phyloP scores from a whole-genome alignment of 2,329 filamentous ascomycete species.

The Hypoxylon sp. region DNA sequence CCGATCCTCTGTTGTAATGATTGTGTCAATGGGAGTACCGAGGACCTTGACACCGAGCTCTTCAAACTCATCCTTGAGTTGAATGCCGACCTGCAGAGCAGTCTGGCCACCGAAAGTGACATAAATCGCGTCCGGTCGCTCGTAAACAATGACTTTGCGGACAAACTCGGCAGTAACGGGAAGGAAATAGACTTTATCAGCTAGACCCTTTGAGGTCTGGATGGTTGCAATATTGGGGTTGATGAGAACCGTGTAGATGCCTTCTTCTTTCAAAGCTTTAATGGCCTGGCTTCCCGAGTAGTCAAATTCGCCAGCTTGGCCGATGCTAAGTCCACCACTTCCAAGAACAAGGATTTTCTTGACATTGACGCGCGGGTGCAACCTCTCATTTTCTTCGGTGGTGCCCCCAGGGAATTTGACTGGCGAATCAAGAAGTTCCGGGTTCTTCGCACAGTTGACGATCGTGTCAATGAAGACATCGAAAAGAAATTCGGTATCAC shows the following conservation, averaged over 20 bases:
- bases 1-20: conserved; percentile 98
- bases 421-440: conserved; percentile 76
- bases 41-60: conserved; percentile 92
- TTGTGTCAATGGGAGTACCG: conserved; percentile 96
- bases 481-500: conserved; percentile 96
- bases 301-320: conserved; percentile 98
- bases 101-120: conserved; percentile 98
- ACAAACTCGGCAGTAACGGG: conserved; percentile 98
- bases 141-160: conserved; percentile 95
- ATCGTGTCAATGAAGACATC: conserved; percentile 96
- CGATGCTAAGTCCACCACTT: conserved; percentile 95
- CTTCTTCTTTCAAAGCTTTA: conserved; percentile 97
- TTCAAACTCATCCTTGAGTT: conserved; percentile 98
- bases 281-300: conserved; percentile 99
- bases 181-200: conserved; percentile 98
- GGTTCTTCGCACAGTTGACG: conserved; percentile 76
- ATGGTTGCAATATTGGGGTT: conserved; percentile 99
- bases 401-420: conserved; percentile 91
- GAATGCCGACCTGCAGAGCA: conserved; percentile 94
- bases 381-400: conserved; percentile 80
- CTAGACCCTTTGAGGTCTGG: conserved; percentile 96
- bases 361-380: conserved; percentile 83
- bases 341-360: conserved; percentile 97
- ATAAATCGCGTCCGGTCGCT: conserved; percentile 96
- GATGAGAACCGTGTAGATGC: conserved; percentile 97